Evolutionary conservation across 2,329 filamentous ascomycete species (phyloP), one percentile per base, ranked within the genome.

Genomic region (Endoconidiophora polonica): DNA sequence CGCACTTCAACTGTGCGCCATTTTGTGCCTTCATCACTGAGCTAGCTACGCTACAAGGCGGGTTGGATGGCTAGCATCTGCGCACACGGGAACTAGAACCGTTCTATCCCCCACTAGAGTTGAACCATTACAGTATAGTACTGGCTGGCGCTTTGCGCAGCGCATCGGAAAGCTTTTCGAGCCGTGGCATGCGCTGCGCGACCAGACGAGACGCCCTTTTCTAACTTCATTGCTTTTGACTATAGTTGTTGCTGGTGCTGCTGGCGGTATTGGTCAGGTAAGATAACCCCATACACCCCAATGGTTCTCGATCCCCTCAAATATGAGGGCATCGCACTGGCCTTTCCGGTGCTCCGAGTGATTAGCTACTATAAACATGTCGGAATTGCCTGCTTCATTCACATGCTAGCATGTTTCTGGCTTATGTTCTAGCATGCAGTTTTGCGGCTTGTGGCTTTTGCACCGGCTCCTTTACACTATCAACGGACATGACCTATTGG

Each of bases 201-300:
- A 33, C 2, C 7, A 33, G 9, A 33, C 7, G 3, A 7, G 29
- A 33, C 29, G 9, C 12, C 12, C 12, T 33, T 33, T 33, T 33
- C 46, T 46, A 56, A 49, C 29, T 24, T 52, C 46, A 47, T 52
- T 56, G 29, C 57, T 49, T 9, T 42, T 48, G 41, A 49, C 51
- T 51, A 42, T 54, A 81, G 76, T 79, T 64, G 90, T 98, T 73
- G 87, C 91, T 70, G 91, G 91, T 70, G 91, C 90, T 65, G 81
- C 90, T 67, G 91, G 91, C 71, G 91, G 91, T 73, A 98, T 98
- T 79, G 91, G 90, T 68, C 90, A 95, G 81, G 88, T 93, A 65
- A 61, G 71, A 64, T 39, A 44, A 48, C 42, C 42, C 46, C 22
- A 41, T 18, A 37, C 24, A 36, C 41, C 37, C 26, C 47, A 16